phyloP scores from a whole-genome alignment of 345 rosid species.

The Excoecaria cochinchinensis region DNA sequence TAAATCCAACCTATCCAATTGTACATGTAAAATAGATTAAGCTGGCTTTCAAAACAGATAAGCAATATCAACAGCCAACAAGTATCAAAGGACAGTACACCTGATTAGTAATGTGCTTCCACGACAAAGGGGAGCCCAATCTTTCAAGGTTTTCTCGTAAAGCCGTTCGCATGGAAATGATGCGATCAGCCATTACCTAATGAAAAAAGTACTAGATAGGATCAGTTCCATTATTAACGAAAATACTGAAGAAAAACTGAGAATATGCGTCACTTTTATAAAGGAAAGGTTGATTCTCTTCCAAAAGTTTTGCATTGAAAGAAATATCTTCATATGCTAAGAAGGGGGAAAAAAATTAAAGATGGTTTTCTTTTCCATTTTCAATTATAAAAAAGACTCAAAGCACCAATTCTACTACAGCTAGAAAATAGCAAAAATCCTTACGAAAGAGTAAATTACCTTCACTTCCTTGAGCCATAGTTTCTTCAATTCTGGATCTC shows the following conservation, averaged over 20 bases:
- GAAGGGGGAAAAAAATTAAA: too few species aligned
- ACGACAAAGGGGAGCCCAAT: slow-evolving; percentile 69
- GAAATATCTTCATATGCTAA: background rate
- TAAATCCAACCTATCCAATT: background rate
- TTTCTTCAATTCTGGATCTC: slow-evolving; percentile 70
- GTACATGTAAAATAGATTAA: background rate
- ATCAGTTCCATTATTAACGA: background rate
- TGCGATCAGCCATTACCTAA: slow-evolving; percentile 95
- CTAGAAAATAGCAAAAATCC: background rate
- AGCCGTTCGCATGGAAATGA: slow-evolving; percentile 81
- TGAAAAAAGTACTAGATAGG: background rate
- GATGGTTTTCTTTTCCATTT: background rate
- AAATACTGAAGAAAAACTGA: background rate
- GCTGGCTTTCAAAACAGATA: background rate
- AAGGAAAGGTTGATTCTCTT: background rate
- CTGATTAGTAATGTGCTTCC: slow-evolving; percentile 95
- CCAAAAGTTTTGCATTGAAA: background rate
- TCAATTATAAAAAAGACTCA: background rate
- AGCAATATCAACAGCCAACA: background rate
- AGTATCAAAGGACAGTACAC: slow-evolving; percentile 24
- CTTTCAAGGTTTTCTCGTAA: slow-evolving; percentile 79
- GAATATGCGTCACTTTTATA: background rate
- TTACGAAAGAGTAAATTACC: slow-evolving; percentile 42
- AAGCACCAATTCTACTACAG: background rate
- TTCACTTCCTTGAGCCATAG: slow-evolving; percentile 92